phyloP scores from a whole-genome alignment of 495 filamentous ascomycete genomes.

The Penicillium taxi region DNA sequence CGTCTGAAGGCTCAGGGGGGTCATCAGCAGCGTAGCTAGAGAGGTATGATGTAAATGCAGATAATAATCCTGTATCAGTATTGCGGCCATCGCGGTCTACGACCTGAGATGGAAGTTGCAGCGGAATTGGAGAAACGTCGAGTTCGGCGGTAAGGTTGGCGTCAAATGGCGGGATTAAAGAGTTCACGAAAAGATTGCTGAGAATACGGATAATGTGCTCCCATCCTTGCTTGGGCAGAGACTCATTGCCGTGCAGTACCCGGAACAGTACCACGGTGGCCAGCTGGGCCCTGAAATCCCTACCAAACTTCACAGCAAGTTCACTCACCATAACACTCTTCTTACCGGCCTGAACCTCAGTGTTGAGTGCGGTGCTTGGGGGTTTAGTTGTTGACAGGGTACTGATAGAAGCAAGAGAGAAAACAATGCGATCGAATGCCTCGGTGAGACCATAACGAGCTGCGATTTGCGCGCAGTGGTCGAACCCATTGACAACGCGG shows the following conservation, averaged over 20 bases:
- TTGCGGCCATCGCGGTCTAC: constrained; percentile 77
- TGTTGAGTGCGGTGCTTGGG: constrained; percentile 84
- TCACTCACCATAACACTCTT: constrained; percentile 99
- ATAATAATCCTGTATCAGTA: constrained; percentile 77
- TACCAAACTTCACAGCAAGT: constrained; percentile 90
- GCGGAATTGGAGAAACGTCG: constrained; percentile 72
- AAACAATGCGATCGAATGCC: constrained; percentile 83
- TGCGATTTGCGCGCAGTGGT: constrained; percentile 92
- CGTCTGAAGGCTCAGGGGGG: constrained; percentile 92
- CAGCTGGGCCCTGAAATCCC: constrained; percentile 87
- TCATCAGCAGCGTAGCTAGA: constrained; percentile 98
- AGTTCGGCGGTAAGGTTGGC: constrained; percentile 59
- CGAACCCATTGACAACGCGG: constrained; percentile 85
- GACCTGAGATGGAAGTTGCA: constrained; percentile 86
- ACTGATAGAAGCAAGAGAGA: constrained; percentile 81
- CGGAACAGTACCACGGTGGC: constrained; percentile 91
- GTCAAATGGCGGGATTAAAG: constrained; percentile 80
- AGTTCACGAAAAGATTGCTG: constrained; percentile 94
- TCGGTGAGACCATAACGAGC: constrained; percentile 77
- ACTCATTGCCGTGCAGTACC: constrained; percentile 76
- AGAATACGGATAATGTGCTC: constrained; percentile 80
- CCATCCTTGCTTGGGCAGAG: constrained; percentile 71
- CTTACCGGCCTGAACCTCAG: constrained; percentile 85
- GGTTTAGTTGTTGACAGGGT: constrained; percentile 66
- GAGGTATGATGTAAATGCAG: constrained; percentile 89